Evolutionary conservation across 2,329 filamentous ascomycete genomes (phyloP).

Genomic region (Acrodontium crateriforme): DNA sequence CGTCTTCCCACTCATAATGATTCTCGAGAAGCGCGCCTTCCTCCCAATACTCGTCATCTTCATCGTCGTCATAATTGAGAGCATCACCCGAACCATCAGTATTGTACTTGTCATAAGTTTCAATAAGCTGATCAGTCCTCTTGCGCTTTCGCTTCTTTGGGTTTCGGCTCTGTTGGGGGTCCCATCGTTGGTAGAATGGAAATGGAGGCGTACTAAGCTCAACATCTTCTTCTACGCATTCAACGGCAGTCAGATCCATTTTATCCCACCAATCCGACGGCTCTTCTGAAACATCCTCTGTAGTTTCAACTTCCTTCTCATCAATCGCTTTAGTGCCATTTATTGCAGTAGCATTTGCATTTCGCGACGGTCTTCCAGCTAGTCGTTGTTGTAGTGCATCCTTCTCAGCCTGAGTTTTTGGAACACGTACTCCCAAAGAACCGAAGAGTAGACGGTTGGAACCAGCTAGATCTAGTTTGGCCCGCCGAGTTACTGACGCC

Average conservation of each 20-base stretch:
- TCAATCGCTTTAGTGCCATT: conserved; percentile 2
- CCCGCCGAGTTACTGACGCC: conserved; percentile 20
- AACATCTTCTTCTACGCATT: conserved; percentile 62
- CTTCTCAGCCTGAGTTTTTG: conserved; percentile 56
- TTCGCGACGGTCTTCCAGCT: conserved; percentile 7
- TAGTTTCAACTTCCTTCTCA: conserved; percentile 4
- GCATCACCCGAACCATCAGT: conserved; percentile 18
- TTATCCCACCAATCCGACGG: conserved; percentile 58
- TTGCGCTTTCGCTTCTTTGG: conserved; percentile 39
- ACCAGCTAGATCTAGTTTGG: conserved; percentile 43
- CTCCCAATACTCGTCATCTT: conserved; percentile 13
- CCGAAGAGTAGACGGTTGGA: conserved; percentile 57
- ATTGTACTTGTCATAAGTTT: conserved; percentile 25
- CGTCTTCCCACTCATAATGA: conserved; percentile 8
- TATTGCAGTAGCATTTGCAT: conserved; percentile 5
- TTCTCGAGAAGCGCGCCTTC: conserved; percentile 14
- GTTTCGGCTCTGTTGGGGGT: conserved; percentile 42
- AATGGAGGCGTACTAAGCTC: conserved; percentile 67
- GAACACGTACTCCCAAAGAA: conserved; percentile 54
- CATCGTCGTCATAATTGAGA: conserved; percentile 32
- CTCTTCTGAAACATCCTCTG: conserved; percentile 28
- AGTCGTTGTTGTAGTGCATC: conserved; percentile 47
- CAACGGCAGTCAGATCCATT: conserved; percentile 64
- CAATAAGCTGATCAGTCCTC: conserved; percentile 28
- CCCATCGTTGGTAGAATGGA: conserved; percentile 76